phyloP scores from a whole-genome alignment of 345 rosid species.

The Erucastrum elatum region DNA sequence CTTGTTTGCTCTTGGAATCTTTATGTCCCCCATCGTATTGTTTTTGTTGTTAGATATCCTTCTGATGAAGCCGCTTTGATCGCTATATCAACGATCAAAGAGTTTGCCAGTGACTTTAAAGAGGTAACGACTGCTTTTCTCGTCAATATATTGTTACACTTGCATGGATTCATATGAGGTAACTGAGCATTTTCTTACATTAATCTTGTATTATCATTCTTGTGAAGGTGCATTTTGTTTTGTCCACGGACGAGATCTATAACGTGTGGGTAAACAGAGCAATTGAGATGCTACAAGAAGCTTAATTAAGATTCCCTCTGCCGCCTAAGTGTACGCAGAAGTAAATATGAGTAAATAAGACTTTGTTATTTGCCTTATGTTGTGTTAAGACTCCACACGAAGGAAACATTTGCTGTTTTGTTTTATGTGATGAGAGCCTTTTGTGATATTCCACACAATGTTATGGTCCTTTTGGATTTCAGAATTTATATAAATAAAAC shows the following conservation, averaged over 20 bases:
- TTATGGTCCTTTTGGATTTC: too few species aligned
- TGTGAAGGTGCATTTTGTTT: slow-evolving; percentile 75
- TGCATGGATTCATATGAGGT: background rate
- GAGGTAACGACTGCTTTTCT: slow-evolving; percentile 53
- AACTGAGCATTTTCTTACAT: background rate
- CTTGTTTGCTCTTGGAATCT: background rate
- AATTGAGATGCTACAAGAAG: slow-evolving; percentile 62
- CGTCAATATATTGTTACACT: background rate
- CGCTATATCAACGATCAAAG: slow-evolving; percentile 71
- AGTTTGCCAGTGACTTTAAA: slow-evolving; percentile 62
- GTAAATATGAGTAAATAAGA: background rate
- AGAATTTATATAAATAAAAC: too few species aligned
- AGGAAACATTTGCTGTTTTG: background rate
- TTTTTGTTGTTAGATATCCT: slow-evolving; percentile 61
- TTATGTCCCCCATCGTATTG: background rate
- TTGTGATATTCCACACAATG: background rate
- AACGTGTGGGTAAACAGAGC: slow-evolving; percentile 70
- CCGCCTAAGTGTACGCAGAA: slow-evolving; percentile 15
- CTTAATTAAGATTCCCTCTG: slow-evolving; percentile 64
- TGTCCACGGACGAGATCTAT: slow-evolving; percentile 59
- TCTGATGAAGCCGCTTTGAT: slow-evolving; percentile 72
- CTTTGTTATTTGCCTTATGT: background rate
- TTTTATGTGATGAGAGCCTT: background rate
- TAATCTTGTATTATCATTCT: slow-evolving; percentile 7
- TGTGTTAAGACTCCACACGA: background rate